Conservation (phyloP, 2,329 filamentous ascomycete species). For the Paraphaeosphaeria minitans region DNA sequence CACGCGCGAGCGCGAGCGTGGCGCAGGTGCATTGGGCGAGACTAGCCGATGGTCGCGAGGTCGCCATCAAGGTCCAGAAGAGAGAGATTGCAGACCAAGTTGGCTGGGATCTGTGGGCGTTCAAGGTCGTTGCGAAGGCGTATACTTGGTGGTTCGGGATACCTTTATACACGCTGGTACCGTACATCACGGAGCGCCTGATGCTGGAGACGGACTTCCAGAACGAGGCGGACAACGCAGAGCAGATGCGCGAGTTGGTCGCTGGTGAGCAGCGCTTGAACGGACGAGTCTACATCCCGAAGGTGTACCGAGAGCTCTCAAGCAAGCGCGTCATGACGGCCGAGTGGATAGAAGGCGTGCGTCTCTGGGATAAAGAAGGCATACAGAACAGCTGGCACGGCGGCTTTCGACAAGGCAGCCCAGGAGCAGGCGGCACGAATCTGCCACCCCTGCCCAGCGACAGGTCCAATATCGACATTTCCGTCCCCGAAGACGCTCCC, state of each 20-base stretch:
- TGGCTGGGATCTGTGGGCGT: conserved; percentile 93
- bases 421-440: conserved; percentile 72
- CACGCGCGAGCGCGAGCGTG: conserved; percentile 83
- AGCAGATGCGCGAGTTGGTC: conserved; percentile 80
- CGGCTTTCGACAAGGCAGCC: conserved; percentile 74
- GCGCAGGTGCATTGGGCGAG: conserved; percentile 97
- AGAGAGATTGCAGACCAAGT: conserved; percentile 90
- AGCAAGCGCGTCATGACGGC: conserved; percentile 87
- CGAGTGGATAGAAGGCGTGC: conserved; percentile 96
- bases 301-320: conserved; percentile 80
- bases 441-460: conserved; percentile 54
- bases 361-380: conserved; percentile 88
- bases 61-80: conserved; percentile 97
- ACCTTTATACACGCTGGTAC: conserved; percentile 88
- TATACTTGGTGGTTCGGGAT: conserved; percentile 91
- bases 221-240: conserved; percentile 87
- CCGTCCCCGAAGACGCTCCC: conserved; percentile 39
- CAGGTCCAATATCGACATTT: conserved; percentile 42
- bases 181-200: conserved; percentile 90
- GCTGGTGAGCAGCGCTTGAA: conserved; percentile 75
- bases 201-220: conserved; percentile 92
- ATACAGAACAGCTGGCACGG: conserved; percentile 80
- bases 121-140: conserved; percentile 82
- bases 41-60: conserved; percentile 82
- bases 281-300: conserved; percentile 84